phyloP scores from a whole-genome alignment of 805 yeast genomes.

The Cyberlindnera bimundalis region DNA sequence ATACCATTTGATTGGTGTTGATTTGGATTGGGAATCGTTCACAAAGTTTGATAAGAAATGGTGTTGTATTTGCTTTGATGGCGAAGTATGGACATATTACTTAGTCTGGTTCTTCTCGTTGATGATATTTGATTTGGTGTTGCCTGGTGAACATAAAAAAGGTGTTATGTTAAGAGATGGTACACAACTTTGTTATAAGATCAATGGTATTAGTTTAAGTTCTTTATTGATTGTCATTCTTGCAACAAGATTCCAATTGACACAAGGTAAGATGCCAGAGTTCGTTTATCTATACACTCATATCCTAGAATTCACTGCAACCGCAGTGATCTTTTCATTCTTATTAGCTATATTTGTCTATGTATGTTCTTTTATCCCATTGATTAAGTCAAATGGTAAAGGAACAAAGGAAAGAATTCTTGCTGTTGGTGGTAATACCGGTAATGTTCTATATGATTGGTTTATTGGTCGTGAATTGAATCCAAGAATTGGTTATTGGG shows the following conservation, averaged over 20 bases:
- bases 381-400: conserved; percentile 44
- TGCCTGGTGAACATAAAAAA: conserved; percentile 59
- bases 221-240: conserved; percentile 38
- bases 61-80: conserved; percentile 37
- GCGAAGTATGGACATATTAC: conserved; percentile 60
- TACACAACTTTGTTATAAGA: conserved; percentile 62
- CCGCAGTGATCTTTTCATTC: conserved; percentile 62
- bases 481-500: conserved; percentile 83
- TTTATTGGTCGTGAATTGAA: conserved; percentile 95
- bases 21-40: conserved; percentile 39
- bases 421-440: conserved; percentile 85
- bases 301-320: conserved; percentile 58
- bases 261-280: conserved; percentile 68
- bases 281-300: conserved; percentile 71
- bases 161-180: conserved; percentile 82
- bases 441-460: conserved; percentile 80
- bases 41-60: conserved; percentile 34
- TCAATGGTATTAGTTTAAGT: conserved; percentile 71
- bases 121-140: conserved; percentile 55
- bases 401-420: conserved; percentile 66
- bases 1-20: conserved; percentile 49
- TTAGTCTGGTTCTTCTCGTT: conserved; percentile 68
- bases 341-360: conserved; percentile 64
- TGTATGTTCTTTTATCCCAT: conserved; percentile 61
- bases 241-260: conserved; percentile 47